Evolutionary conservation across 2,329 filamentous ascomycete species (phyloP).

Genomic region (Aspergillus latus): DNA sequence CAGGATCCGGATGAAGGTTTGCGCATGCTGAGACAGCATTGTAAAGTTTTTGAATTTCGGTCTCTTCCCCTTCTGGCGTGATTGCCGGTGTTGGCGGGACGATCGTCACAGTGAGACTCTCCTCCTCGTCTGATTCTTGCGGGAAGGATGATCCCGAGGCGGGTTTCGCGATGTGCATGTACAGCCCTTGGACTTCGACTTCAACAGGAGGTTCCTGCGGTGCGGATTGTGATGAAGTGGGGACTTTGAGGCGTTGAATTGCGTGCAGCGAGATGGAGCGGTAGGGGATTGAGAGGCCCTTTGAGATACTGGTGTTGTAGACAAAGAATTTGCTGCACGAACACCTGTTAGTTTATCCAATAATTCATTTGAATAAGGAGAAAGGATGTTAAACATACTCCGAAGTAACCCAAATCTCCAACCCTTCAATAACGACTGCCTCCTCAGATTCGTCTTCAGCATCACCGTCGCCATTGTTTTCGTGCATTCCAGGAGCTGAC

Average conservation of each 20-base stretch:
- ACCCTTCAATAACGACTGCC: constrained; percentile 38
- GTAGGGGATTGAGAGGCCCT: constrained; percentile 49
- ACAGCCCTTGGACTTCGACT: constrained; percentile 44
- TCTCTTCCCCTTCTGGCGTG: constrained; percentile 29
- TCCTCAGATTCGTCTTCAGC: constrained; percentile 25
- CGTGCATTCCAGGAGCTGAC: not conserved
- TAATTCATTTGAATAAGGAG: no score
- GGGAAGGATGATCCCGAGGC: constrained; percentile 22
- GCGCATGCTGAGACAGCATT: constrained; percentile 49
- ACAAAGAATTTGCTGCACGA: constrained; percentile 45
- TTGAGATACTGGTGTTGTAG: constrained; percentile 35
- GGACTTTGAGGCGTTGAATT: constrained; percentile 45
- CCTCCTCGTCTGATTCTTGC: constrained; percentile 41
- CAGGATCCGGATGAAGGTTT: constrained; percentile 50
- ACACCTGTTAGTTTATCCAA: constrained; percentile 1
- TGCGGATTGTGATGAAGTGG: constrained; percentile 22
- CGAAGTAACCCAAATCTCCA: constrained; percentile 51
- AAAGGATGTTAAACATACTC: constrained; percentile 37
- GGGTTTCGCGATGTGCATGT: constrained; percentile 47
- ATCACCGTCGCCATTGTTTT: not conserved
- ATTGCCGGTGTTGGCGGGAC: constrained; percentile 31
- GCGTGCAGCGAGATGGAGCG: constrained; percentile 51
- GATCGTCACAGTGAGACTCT: constrained; percentile 45
- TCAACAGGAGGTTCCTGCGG: not conserved
- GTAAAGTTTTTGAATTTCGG: constrained; percentile 45